Base-by-base conservation (phyloP, 257 asterid genomes). In the Penstemon newberryi region DNA sequence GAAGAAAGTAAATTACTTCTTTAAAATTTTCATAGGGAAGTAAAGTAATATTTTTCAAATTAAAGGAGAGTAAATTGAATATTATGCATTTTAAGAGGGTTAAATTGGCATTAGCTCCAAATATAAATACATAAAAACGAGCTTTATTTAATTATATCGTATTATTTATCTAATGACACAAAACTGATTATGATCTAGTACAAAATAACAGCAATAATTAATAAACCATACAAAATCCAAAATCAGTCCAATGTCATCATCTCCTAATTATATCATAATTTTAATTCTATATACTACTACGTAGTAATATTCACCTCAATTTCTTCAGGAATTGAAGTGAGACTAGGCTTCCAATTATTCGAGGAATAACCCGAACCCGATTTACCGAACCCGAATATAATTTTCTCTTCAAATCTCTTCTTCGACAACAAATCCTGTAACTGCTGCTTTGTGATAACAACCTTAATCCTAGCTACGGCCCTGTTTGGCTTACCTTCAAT, bases 401-500 rank as follows among this genome's bases (percentile, higher is more conserved):
- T 63, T 39, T 70, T 57, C 60, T 75, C 81, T n/a, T 65, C 13
- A 7, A 81, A 75, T n/a, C 56, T 69, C 45, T 64, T 73, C 60
- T 80, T 75, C 3, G 77, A 8, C 38, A 82, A 49, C 69, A 85
- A 5, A 62, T 85, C 83, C 52, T 85, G 61, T 10, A 85, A 78
- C 67, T 82, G 86, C 62, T 82, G 68, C 82, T 69, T 85, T n/a
- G 86, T 76, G n/a, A 82, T 78, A 9, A 85, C 82, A 1, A 85
- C 72, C 63, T 82, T 82, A 4, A 82, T 77, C n/a, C 86, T 85
- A 80, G 61, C 78, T n/a, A 76, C 77, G 3, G 51, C 13, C 10
- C 12, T 12, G n/a, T 73, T 18, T 13, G 58, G 58, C 37, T 63
- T 61, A 18, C 49, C 15, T 10, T 54, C 73, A 49, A 0, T 65